Evolutionary conservation across 257 asterid species (phyloP), one percentile per base, ranked within the genome.

Genomic region (Nemophila menziesii): DNA sequence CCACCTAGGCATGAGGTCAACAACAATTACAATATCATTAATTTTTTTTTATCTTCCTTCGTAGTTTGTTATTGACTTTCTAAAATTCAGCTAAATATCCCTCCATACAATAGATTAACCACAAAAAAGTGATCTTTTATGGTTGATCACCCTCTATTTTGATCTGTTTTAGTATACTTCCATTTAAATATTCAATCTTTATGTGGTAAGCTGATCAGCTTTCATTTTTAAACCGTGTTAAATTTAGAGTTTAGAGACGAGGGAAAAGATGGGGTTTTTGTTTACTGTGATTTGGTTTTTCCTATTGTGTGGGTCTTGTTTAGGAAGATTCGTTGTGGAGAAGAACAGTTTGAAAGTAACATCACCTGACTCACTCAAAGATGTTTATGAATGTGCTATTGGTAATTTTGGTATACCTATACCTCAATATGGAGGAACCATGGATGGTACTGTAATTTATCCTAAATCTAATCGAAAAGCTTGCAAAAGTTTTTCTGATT

Each of bases 351-450:
- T 90, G 80, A 85, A 72, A 70, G 75, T 90, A 33, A 72, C 98
- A 1, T 76, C 94, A 4, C 98, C 98, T 1, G 74, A 61, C 11
- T 65, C 86, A 1, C 49, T 90, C 43, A 90, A 66, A 46, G 77
- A 59, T 41, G 86, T 72, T 27, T 69, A 84, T 37, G 96, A 85
- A 56, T 78, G 92, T 49, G 96, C 96, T 20, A 90, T 90, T 63
- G 98, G 98, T 70, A 85, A 90, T 71, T 90, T 90, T 58, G 96
- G 98, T 56, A 81, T 90, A 36, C 96, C 98, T 44, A n/a, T n/a
- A n/a, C n/a, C n/a, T n/a, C 73, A 81, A 36, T 90, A 90, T 56
- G 98, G 98, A 44, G 98, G 98, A 37, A 78, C 93, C 5, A 33
- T 90, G 89, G 65, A 64, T 46, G 98, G 98, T 19, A 67, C 64